Conservation (phyloP, 73 alveolate genomes). For the Uronychia binucleata region DNA sequence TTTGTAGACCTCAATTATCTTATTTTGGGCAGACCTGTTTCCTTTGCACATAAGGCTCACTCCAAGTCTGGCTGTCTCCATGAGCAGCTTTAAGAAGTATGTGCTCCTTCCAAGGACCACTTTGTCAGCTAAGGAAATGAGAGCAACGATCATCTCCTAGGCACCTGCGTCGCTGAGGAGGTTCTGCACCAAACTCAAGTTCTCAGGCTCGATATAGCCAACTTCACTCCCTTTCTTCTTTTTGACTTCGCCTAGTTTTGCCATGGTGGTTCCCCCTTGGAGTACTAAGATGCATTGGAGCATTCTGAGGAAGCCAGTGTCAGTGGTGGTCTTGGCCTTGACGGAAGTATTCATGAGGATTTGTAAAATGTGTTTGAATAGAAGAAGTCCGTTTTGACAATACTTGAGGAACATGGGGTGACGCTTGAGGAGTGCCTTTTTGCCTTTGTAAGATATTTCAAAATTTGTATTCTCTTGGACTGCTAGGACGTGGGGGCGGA, state of each 20-base stretch:
- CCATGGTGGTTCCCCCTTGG: not conserved
- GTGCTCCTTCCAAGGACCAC: not conserved
- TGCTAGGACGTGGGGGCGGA: not conserved
- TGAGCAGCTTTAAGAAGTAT: not conserved
- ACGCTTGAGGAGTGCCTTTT: not conserved
- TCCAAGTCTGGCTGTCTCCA: slow-evolving; percentile 1
- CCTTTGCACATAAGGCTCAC: not conserved
- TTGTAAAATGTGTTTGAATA: not conserved
- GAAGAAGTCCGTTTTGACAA: not conserved
- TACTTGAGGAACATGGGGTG: not conserved
- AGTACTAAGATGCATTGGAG: not conserved
- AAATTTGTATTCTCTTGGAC: not conserved
- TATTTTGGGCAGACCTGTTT: not conserved
- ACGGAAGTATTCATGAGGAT: not conserved
- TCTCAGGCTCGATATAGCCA: not conserved
- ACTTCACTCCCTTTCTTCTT: not conserved
- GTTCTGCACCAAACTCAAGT: not conserved
- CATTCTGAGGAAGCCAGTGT: not conserved
- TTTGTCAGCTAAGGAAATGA: not conserved
- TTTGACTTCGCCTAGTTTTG: not conserved
- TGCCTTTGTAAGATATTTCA: not conserved
- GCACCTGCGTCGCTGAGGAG: not conserved
- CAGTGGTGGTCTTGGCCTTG: not conserved
- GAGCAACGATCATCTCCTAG: not conserved
- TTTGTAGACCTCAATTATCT: not conserved